Conservation (phyloP, 2,329 filamentous ascomycete genomes). For the Venturiaceae sp. region DNA sequence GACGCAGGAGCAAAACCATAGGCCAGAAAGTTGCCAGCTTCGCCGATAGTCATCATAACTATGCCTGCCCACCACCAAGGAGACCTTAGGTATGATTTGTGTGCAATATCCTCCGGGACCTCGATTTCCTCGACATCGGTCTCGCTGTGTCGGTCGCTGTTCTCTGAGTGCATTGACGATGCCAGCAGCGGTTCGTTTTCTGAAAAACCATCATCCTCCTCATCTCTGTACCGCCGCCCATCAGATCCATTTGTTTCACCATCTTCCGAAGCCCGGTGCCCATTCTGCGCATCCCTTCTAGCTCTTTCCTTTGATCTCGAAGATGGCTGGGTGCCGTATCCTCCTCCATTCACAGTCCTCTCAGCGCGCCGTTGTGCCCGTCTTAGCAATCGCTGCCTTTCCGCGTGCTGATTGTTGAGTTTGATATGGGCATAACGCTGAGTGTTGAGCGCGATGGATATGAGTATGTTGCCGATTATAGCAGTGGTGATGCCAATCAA, state of each 20-base stretch:
- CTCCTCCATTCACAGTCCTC: constrained; percentile 18
- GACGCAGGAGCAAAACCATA: constrained; percentile 97
- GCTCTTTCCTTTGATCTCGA: neutral
- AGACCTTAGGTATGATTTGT: constrained; percentile 73
- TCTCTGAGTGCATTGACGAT: neutral
- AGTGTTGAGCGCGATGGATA: constrained; percentile 91
- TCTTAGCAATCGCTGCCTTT: constrained; percentile 25
- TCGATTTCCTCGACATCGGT: neutral
- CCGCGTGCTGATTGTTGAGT: constrained; percentile 60
- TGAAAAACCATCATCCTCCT: constrained; percentile 1
- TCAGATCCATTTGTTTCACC: neutral
- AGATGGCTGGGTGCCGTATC: constrained; percentile 15
- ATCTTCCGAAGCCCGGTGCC: neutral
- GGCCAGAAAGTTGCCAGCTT: constrained; percentile 91
- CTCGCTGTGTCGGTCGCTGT: neutral
- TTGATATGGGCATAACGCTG: constrained; percentile 86
- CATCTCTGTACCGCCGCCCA: neutral
- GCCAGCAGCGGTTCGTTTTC: constrained; percentile 7
- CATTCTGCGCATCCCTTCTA: neutral
- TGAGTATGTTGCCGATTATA: constrained; percentile 85
- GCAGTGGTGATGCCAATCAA: constrained; percentile 90
- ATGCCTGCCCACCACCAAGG: constrained; percentile 97
- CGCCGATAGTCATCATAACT: constrained; percentile 82
- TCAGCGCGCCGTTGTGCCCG: constrained; percentile 5
- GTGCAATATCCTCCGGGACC: constrained; percentile 15